Base-by-base conservation (phyloP, 2,329 filamentous ascomycete genomes). In the Arthroderma uncinatum region DNA sequence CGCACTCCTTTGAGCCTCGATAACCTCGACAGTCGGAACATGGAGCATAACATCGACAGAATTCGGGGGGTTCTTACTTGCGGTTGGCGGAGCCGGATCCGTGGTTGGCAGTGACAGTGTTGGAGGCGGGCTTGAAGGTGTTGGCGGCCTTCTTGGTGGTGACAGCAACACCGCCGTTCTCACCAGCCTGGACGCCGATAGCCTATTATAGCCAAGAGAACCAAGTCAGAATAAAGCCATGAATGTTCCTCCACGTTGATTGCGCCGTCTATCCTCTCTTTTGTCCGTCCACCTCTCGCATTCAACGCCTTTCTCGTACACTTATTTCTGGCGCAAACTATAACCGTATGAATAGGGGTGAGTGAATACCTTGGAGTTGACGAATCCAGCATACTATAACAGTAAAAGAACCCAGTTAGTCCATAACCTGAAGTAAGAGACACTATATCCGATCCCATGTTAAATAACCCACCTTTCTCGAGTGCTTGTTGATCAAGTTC, bases 401-500 rank as follows among this genome's bases (percentile, higher is more conserved):
- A 53, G 59, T 60, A 57, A 25, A 16, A 36, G 39, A 28, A 60
- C 30, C 21, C 44, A 53, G 57, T 70, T 58, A 69, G 64, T 60
- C 39, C 54, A 56, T 33, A 8, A 39, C 16, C 16, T 16, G 2
- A 25, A 53, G n/a, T 9, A 2, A 4, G 30, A 12, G 7, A n/a
- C 10, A 4, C 16, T 47, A 47, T 47, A 14, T 23, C 4, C 19
- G 4, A 6, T 52, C 62, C 61, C 64, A 61, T 28, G 48, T 36
- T n/a, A 10, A 25, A n/a, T 16, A 19, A 56, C 61, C 30, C 66
- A 93, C 89, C 85, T 95, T 97, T 79, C 89, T 87, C 68, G 82
- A 85, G 81, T 95, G 86, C 78, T 85, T 80, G 86, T 96, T 97
- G 75, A 78, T 81, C 76, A 97, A 78, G 84, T 97, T 98, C 67